Evolutionary conservation across 163 green algal species (phyloP), one percentile per base, ranked within the genome.

Genomic region (Chlamydomonas reinhardtii): DNA sequence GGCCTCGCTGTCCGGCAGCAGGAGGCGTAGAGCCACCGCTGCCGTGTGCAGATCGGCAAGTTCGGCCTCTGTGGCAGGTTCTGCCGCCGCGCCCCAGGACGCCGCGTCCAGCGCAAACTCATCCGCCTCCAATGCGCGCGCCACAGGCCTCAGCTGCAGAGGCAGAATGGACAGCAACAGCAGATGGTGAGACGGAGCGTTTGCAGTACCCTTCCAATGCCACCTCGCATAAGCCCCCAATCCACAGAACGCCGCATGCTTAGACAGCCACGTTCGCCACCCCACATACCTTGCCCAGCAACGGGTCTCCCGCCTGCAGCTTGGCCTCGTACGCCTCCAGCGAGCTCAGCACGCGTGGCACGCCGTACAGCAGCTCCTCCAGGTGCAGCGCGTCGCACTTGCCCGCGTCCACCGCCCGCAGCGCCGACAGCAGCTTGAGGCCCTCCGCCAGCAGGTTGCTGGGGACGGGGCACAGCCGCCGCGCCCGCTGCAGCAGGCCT

Each of bases 401-500:
- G 16, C 19, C 17, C n/a, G 54, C 52, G 31, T 80, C 52, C 24
- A 52, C 16, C 12, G 32, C 14, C n/a, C 52, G 73, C 52, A 80
- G 52, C n/a, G 14, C 27, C 16, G 52, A 68, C 48, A 80, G 15
- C n/a, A 80, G 52, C 52, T 11, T 20, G 11, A 80, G 12, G 12
- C 48, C 52, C 52, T 80, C 73, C n/a, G n/a, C 52, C 15, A 80
- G 12, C n/a, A 80, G 19, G 22, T 48, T 48, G 73, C 48, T 80
- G 27, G 73, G 73, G 11, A 32, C 25, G 0, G 73, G 73, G 9
- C 68, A 14, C 73, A 80, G 24, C n/a, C 52, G 16, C 24, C 73
- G 73, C 16, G 73, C 73, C 3, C 52, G 52, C 52, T n/a, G 22
- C n/a, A 80, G 73, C 73, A 70, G 52, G n/a, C 3, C n/a, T 16